Evolutionary conservation across 23 red algal species (phyloP), one percentile per base, ranked within the genome.

Genomic region (Gracilariopsis chorda): DNA sequence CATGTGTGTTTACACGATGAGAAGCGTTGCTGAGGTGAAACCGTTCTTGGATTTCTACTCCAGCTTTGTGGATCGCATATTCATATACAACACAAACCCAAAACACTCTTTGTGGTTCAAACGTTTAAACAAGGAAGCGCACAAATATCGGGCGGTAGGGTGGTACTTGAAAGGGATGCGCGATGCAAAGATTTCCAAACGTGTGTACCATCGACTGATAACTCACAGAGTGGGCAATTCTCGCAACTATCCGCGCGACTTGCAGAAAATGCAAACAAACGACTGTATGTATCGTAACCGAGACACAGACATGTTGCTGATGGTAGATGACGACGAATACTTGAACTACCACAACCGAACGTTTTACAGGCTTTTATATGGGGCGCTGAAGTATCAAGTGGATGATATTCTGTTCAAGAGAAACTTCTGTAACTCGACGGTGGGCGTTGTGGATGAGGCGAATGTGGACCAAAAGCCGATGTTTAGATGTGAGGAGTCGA

Each of bases 331-430:
- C 41, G 62, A 68, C 6, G 30, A 39, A 25, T 39, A 41, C 41
- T 17, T 68, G 1, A 68, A 68, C 62, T 68, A 68, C 21, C 21
- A 30, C 3, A 62, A 62, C 34, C 57, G 57, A 8, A 17, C 27
- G 25, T 62, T 62, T 30, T 62, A 62, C 34, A 62, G 57, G 33
- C 34, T 30, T 62, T 30, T 62, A 2, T 75, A 46, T 25, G 7
- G 43, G 14, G 69, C 34, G n/a, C 44, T 75, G 4, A n/a, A 7
- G n/a, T 21, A 48, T 20, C 32, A 78, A 20, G n/a, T 49, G 45
- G 73, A 51, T 24, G 73, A 78, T 48, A 53, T 78, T 45, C 46
- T 78, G 27, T 78, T 48, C 51, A 78, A 75, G 32, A 48, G 73
- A n/a, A 46, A 46, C 29, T 78, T 48, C 49, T 78, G 73, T 45